A percentile compares a stretch with the other conserved stretches of the same genome.
These are phyloP conservation scores for Mucor piriformis DNA, from an alignment of 371 early-diverging fungal species.

Conservation along the genomic window DNA sequence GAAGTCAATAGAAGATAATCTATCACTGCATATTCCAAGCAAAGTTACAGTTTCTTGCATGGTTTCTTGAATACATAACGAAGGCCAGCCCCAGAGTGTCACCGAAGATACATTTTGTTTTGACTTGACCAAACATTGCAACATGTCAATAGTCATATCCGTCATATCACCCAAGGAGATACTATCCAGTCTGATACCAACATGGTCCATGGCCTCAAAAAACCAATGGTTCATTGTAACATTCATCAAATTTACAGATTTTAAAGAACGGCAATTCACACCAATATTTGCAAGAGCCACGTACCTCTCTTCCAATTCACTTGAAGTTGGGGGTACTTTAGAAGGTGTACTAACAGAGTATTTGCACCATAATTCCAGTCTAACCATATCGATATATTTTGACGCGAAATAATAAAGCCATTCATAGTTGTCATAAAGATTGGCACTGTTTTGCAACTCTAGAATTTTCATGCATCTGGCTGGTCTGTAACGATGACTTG, in stretches of 20 bases:
- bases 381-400: conserved; percentile 9
- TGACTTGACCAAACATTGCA: conserved; percentile 8
- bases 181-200: conserved; percentile 7
- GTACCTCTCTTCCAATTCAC: conserved; percentile 9
- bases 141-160: conserved; percentile 11
- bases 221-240: conserved; percentile 14
- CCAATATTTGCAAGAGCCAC: conserved; percentile 7
- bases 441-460: not conserved
- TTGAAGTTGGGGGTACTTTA: not conserved
- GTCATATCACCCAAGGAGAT: conserved; percentile 23
- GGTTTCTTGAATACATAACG: conserved; percentile 16
- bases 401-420: conserved; percentile 19
- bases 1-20: conserved; percentile 4
- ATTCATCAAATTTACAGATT: conserved; percentile 10
- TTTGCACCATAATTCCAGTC: conserved; percentile 13
- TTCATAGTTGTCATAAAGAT: conserved; percentile 8
- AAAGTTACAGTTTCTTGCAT: conserved; percentile 17
- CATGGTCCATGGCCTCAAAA: conserved; percentile 15
- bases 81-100: conserved; percentile 30
- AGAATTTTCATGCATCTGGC: conserved; percentile 5
- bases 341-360: conserved; percentile 10
- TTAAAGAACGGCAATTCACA: conserved; percentile 3
- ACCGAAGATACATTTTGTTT: conserved; percentile 14
- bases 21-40: conserved; percentile 12
- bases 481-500: not conserved